Percentiles rank a stretch among this genome's conserved stretches.
Evolutionary conservation across 495 filamentous ascomycete species (phyloP).

Genomic region (Penicillium pancosmium): DNA sequence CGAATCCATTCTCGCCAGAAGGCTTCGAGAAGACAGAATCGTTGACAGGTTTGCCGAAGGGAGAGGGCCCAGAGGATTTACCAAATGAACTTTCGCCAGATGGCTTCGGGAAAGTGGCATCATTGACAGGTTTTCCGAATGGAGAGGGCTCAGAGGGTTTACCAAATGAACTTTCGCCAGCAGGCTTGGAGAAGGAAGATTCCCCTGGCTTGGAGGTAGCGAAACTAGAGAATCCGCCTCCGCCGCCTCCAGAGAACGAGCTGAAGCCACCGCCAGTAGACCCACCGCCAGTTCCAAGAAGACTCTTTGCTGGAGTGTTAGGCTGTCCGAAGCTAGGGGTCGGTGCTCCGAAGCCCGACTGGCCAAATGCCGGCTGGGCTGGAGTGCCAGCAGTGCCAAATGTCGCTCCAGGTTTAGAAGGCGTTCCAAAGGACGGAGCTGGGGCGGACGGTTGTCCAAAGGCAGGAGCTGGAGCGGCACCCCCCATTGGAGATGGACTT

Average conservation of each 20-base stretch:
- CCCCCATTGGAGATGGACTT: slow-evolving; percentile 30
- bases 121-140: slow-evolving; percentile 10
- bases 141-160: slow-evolving; percentile 14
- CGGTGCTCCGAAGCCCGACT: slow-evolving; percentile 53
- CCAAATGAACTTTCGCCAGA: slow-evolving; percentile 19
- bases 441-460: slow-evolving; percentile 52
- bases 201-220: slow-evolving; percentile 32
- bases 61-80: slow-evolving; percentile 12
- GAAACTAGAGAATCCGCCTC: slow-evolving; percentile 40
- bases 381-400: slow-evolving; percentile 36
- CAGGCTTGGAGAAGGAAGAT: slow-evolving; percentile 32
- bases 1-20: slow-evolving; percentile 18
- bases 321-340: slow-evolving; percentile 46
- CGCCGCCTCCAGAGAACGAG: slow-evolving; percentile 32
- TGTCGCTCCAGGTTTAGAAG: slow-evolving; percentile 31
- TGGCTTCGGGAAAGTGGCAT: slow-evolving; percentile 32
- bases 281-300: slow-evolving; percentile 28
- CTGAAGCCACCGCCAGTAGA: slow-evolving; percentile 42
- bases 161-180: slow-evolving; percentile 18
- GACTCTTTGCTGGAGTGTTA: slow-evolving; percentile 32
- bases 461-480: slow-evolving; percentile 35
- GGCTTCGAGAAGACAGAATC: slow-evolving; percentile 35
- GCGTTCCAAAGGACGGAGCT: slow-evolving; percentile 35
- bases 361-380: slow-evolving; percentile 38
- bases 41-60: slow-evolving; percentile 6